Evolutionary conservation across 2,329 filamentous ascomycete genomes (phyloP).

Genomic region (Stenocarpella maydis): DNA sequence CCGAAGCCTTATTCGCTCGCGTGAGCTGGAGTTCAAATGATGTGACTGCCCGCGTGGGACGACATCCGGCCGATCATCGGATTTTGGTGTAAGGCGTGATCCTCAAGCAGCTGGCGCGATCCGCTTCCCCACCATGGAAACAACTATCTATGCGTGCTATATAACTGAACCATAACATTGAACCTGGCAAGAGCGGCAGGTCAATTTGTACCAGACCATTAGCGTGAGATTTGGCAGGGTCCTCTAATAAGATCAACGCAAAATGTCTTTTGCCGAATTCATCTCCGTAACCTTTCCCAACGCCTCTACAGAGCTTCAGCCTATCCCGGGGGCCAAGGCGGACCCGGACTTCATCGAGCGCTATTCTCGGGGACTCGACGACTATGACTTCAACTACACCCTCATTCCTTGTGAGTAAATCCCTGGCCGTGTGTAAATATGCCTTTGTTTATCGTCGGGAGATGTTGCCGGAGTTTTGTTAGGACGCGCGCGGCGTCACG

Average conservation of each 20-base stretch:
- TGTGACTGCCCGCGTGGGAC: conserved; percentile 32
- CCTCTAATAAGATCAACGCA: conserved; percentile 25
- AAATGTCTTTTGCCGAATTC: conserved; percentile 60
- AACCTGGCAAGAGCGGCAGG: neutral
- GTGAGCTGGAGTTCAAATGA: conserved; percentile 30
- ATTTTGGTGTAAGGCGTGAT: conserved; percentile 41
- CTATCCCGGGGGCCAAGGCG: conserved; percentile 58
- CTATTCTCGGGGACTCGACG: conserved; percentile 65
- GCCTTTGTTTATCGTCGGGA: neutral
- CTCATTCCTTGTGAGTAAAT: conserved; percentile 56
- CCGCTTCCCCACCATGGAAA: conserved; percentile 32
- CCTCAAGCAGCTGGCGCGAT: conserved; percentile 40
- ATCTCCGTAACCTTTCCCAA: conserved; percentile 67
- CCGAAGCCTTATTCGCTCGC: conserved; percentile 23
- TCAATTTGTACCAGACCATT: neutral
- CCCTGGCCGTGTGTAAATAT: no score
- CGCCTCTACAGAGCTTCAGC: conserved; percentile 62
- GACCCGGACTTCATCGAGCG: conserved; percentile 64
- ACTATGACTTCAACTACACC: conserved; percentile 69
- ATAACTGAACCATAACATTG: conserved; percentile 26
- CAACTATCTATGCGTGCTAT: conserved; percentile 24
- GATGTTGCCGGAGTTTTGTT: no score
- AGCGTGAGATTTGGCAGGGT: conserved; percentile 4
- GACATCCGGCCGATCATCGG: conserved; percentile 34
- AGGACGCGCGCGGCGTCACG: no score